These are phyloP conservation scores for Fusarium sp. DNA, from an alignment of 2,329 filamentous ascomycete species.

Conservation along the genomic window DNA sequence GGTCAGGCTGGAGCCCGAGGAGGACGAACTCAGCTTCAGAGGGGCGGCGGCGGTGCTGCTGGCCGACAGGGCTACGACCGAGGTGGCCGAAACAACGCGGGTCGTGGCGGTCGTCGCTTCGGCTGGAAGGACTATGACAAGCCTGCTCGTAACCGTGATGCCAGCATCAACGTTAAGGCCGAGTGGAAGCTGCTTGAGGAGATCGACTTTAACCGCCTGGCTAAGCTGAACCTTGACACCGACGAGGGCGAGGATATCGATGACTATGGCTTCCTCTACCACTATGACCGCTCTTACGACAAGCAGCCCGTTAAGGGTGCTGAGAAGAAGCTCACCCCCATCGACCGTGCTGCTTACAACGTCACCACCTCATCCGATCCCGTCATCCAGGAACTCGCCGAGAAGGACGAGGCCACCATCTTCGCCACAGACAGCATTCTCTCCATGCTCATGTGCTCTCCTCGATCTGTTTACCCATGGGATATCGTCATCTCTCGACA, in stretches of 20 bases:
- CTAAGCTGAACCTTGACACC: slow-evolving; percentile 94
- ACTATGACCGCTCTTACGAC: slow-evolving; percentile 96
- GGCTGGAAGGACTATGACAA: slow-evolving; percentile 99
- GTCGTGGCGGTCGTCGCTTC: slow-evolving; percentile 84
- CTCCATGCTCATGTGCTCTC: slow-evolving; percentile 99
- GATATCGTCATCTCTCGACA: slow-evolving; percentile 94
- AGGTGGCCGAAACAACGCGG: slow-evolving; percentile 75
- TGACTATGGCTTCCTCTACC: slow-evolving; percentile 96
- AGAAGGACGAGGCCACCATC: slow-evolving; percentile 95
- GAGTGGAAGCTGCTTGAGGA: slow-evolving; percentile 97
- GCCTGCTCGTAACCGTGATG: slow-evolving; percentile 94
- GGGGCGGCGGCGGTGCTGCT: slow-evolving; percentile 72
- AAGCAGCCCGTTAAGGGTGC: slow-evolving; percentile 90
- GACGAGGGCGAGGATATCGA: slow-evolving; percentile 96
- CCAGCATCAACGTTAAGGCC: slow-evolving; percentile 93
- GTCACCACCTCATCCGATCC: slow-evolving; percentile 97
- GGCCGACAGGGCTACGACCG: slow-evolving; percentile 71
- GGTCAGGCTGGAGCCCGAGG: slow-evolving; percentile 73
- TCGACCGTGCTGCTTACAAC: slow-evolving; percentile 97
- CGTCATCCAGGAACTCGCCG: slow-evolving; percentile 94
- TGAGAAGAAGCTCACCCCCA: slow-evolving; percentile 85
- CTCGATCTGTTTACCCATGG: slow-evolving; percentile 97
- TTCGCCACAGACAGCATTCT: slow-evolving; percentile 97
- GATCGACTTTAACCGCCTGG: slow-evolving; percentile 96
- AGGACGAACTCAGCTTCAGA: slow-evolving; percentile 73